Conservation (phyloP, 495 filamentous ascomycete species). For the Aspergillus diversus region DNA sequence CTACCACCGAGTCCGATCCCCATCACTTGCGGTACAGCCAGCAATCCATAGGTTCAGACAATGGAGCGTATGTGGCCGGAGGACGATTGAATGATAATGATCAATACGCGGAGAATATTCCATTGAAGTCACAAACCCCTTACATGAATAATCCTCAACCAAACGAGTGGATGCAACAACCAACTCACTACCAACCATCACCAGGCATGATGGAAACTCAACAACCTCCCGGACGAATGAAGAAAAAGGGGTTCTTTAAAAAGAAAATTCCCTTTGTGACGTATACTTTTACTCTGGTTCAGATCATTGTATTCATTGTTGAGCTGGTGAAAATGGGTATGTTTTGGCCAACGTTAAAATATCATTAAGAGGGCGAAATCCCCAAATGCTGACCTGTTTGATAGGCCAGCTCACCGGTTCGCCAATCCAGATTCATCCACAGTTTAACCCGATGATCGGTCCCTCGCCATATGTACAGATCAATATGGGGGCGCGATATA, state of each 20-base stretch:
- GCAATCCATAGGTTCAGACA: conserved; percentile 44
- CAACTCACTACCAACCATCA: conserved; percentile 44
- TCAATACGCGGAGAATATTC: conserved; percentile 57
- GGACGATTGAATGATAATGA: conserved; percentile 42
- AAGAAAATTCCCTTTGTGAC: conserved; percentile 79
- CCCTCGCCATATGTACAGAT: conserved; percentile 88
- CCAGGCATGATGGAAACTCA: conserved; percentile 33
- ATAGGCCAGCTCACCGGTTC: conserved; percentile 52
- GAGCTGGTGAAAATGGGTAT: conserved; percentile 83
- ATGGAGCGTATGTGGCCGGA: conserved; percentile 35
- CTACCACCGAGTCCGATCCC: conserved; percentile 32
- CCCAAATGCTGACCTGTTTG: conserved; percentile 23
- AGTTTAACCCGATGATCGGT: conserved; percentile 96
- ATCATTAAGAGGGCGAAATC: neutral
- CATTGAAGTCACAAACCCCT: conserved; percentile 43
- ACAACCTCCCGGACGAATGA: conserved; percentile 24
- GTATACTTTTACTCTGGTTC: conserved; percentile 75
- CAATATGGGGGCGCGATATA: conserved; percentile 93
- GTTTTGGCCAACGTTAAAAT: conserved; percentile 23
- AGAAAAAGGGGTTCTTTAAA: conserved; percentile 55
- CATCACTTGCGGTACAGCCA: conserved; percentile 46
- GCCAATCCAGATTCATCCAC: conserved; percentile 83
- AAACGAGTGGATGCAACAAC: conserved; percentile 47
- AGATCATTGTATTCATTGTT: conserved; percentile 86
- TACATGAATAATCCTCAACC: conserved; percentile 33